A percentile compares a stretch with the other conserved stretches of the same genome.
phyloP scores from a whole-genome alignment of 352 stramenopile species.

The Pythium pyrilobum region DNA sequence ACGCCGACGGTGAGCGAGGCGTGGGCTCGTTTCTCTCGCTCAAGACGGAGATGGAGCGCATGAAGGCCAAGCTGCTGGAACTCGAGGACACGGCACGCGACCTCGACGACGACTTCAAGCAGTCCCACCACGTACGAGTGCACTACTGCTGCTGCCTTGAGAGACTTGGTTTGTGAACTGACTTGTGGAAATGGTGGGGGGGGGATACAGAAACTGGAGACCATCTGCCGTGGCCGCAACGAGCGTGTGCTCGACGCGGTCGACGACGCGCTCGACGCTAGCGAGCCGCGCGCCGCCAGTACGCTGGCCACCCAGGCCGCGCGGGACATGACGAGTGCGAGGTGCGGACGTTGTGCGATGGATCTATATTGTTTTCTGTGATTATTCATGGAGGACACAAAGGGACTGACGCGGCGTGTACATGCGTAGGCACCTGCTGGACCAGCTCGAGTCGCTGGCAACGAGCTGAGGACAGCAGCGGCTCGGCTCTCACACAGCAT shows the following conservation, averaged over 20 bases:
- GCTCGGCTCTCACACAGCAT: background rate
- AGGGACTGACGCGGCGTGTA: background rate
- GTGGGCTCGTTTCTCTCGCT: conserved; percentile 27
- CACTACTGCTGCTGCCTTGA: background rate
- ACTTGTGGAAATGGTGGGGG: too few relatives aligned
- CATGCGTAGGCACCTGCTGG: conserved; percentile 11
- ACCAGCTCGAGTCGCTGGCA: conserved; percentile 8
- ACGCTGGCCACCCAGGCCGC: conserved; percentile 36
- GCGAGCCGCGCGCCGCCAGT: background rate
- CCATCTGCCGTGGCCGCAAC: background rate
- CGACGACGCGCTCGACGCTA: background rate
- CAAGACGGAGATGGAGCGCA: conserved; percentile 40
- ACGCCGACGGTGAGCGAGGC: background rate
- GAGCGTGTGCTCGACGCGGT: background rate
- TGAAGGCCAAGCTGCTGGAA: conserved; percentile 38
- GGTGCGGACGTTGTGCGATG: conserved; percentile 22
- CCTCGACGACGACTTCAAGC: conserved; percentile 59
- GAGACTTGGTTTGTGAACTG: background rate
- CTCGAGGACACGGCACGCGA: conserved; percentile 45
- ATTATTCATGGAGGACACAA: background rate
- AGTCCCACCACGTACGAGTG: conserved; percentile 33
- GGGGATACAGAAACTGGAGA: conserved; percentile 22
- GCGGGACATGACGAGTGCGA: conserved; percentile 31
- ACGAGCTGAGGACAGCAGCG: background rate
- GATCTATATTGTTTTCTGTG: background rate